Evolutionary conservation across 768 basidiomycete genomes (phyloP), one percentile per base, ranked within the genome.

Genomic region (Lactifluus rugatus): DNA sequence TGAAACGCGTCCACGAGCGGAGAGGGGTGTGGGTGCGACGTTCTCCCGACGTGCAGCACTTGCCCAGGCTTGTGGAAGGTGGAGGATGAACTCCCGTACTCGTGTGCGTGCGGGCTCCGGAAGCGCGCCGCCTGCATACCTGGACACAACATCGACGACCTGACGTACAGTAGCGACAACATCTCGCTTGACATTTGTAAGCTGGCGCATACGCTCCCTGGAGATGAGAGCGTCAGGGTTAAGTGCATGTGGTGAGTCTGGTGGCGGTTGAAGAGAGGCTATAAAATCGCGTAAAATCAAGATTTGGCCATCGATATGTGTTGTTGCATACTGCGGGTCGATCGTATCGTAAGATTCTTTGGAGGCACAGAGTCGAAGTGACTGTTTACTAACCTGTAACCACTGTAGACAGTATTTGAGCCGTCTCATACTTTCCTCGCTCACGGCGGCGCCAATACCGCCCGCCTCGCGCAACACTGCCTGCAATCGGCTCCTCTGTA

Each of bases 91-190:
- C 0, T 81, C 78, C 11, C 88, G 74, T 34, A 93, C 89, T 21
- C 81, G 81, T 1, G 75, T 71, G 36, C 85, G 79, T 0, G 92
- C 91, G 7, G 86, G 91, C 67, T 92, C 93, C 0, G 90, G 92
- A 6, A 95, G 77, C 0, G 91, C 87, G 0, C 86, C 80, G 10
- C 93, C 93, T 0, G 92, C 87, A 62, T 93, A 92, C 60, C 83
- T 87, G 57, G 80, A 83, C 17, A 94, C 84, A 16, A 94, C 86
- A 57, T 89, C 87, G 14, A 95, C 91, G 17, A 92, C 91, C 66
- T 92, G 86, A 36, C 89, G 82, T 55, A 95, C 83, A 28, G 93
- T 95, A 45, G 85, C 80, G n/a, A 94, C 87, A 36, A 95, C 81
- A 66, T 94, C 90, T 31, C 78, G 76, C 45, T 90, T 85, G 45